Base-by-base conservation (phyloP, 2,329 filamentous ascomycete genomes). In the Orbilia brochopaga region DNA sequence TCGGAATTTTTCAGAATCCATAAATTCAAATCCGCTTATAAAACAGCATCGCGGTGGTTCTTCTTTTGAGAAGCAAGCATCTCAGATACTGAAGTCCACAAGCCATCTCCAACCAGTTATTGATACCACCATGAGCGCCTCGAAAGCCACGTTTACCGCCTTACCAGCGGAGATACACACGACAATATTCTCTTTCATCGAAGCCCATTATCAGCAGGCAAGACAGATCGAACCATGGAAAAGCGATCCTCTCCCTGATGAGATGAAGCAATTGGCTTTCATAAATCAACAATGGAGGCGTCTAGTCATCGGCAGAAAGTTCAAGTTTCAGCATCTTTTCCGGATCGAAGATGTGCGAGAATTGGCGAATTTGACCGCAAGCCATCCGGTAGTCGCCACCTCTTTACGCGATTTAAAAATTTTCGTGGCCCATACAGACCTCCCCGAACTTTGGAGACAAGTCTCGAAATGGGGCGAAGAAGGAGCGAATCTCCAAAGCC, bases 281-380 rank as follows among this genome's bases (percentile, higher is more conserved):
- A 64, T 64, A 64, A 64, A 64, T 42, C 61, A 56, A 57, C 52
- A 64, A 57, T 64, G 61, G 61, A 64, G 61, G n/a, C 61, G 52
- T 23, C 19, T 64, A 32, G 53, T 64, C 44, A 64, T 64, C 19
- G 52, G 61, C 44, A 57, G 53, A 57, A 64, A 64, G 15, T 64
- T 64, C 52, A 52, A 40, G 53, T 37, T 19, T 21, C 61, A 64
- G 53, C 42, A 51, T 24, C 61, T 64, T 57, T 17, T 10, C 61
- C 13, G 52, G 52, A 52, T 48, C 21, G 52, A 64, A 64, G 42
- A 52, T 32, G 53, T 57, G 30, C 61, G 52, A 57, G 21, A 64
- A 44, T 56, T 64, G 19, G 61, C 53, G 40, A 37, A 44, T 44
- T 64, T 64, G 19, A 57, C 44, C 3, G 44, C 61, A 42, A 52